These are phyloP conservation scores for Malus sylvestris DNA, from an alignment of 306 rosid genomes.

Conservation along the genomic window DNA sequence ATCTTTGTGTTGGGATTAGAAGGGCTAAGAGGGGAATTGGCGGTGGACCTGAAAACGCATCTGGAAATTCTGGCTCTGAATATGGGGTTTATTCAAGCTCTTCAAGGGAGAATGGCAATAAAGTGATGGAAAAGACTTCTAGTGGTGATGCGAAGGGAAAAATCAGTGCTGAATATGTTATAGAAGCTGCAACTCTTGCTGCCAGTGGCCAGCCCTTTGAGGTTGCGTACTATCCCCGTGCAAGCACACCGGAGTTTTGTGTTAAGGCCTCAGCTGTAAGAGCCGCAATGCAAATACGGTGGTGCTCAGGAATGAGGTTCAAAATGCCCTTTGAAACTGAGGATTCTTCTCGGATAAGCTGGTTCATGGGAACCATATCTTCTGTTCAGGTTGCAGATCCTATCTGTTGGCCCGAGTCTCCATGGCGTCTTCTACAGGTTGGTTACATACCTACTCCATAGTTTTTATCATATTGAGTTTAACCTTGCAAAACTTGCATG, in stretches of 20 bases:
- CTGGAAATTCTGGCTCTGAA: slow-evolving; percentile 25
- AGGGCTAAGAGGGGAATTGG: slow-evolving; percentile 93
- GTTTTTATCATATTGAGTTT: background rate
- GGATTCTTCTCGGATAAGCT: slow-evolving; percentile 88
- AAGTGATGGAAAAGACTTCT: slow-evolving; percentile 17
- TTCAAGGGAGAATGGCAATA: slow-evolving; percentile 27
- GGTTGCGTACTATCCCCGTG: slow-evolving; percentile 81
- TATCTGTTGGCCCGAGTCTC: slow-evolving; percentile 78
- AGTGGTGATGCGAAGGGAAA: slow-evolving; percentile 36
- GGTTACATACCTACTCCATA: background rate
- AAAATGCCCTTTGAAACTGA: slow-evolving; percentile 98
- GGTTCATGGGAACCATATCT: slow-evolving; percentile 98
- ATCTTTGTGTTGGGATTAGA: slow-evolving; percentile 89
- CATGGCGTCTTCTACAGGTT: slow-evolving; percentile 94
- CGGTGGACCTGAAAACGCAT: slow-evolving; percentile 51
- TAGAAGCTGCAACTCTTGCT: slow-evolving; percentile 74
- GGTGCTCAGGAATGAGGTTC: slow-evolving; percentile 91
- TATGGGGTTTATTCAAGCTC: slow-evolving; percentile 38
- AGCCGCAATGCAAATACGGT: slow-evolving; percentile 68
- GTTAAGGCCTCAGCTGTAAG: slow-evolving; percentile 66
- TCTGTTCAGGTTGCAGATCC: slow-evolving; percentile 64
- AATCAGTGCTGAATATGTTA: slow-evolving; percentile 46
- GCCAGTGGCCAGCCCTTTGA: slow-evolving; percentile 67
- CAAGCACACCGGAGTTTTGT: slow-evolving; percentile 78
- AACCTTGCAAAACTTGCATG: background rate